Percentiles rank a stretch among this genome's conserved stretches.
These are phyloP conservation scores for Monosporascus ibericus DNA, from an alignment of 2,329 filamentous ascomycete genomes.

Conservation along the genomic window DNA sequence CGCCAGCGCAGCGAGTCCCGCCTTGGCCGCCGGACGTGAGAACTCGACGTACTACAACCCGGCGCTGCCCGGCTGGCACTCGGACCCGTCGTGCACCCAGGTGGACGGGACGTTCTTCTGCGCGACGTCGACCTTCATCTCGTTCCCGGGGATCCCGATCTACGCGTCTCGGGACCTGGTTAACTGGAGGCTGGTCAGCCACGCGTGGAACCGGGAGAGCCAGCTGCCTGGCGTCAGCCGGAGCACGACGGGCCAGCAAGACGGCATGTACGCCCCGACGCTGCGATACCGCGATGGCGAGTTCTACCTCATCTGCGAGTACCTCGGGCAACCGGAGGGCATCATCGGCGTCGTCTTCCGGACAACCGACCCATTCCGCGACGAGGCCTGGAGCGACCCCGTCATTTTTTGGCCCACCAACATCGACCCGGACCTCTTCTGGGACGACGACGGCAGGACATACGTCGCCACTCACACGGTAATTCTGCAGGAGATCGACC, in stretches of 20 bases:
- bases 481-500: slow-evolving; percentile 25
- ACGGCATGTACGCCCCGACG: slow-evolving; percentile 29
- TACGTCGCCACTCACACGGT: slow-evolving; percentile 31
- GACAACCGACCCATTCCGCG: slow-evolving; percentile 32
- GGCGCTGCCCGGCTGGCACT: slow-evolving; percentile 43
- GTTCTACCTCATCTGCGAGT: slow-evolving; percentile 27
- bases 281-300: slow-evolving; percentile 22
- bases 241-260: slow-evolving; percentile 23
- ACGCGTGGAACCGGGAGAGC: slow-evolving; percentile 33
- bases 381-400: slow-evolving; percentile 34
- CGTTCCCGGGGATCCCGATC: slow-evolving; percentile 46
- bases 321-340: slow-evolving; percentile 12
- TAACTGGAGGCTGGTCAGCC: slow-evolving; percentile 39
- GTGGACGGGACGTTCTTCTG: slow-evolving; percentile 43
- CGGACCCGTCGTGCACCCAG: slow-evolving; percentile 36
- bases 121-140: slow-evolving; percentile 44
- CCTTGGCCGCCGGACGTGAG: background rate
- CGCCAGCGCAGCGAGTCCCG: background rate
- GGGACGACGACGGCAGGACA: slow-evolving; percentile 29
- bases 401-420: slow-evolving; percentile 23
- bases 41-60: slow-evolving; percentile 33
- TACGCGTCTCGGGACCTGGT: slow-evolving; percentile 45
- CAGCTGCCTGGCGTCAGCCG: slow-evolving; percentile 32
- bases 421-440: slow-evolving; percentile 38
- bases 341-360: slow-evolving; percentile 28